Conservation (phyloP, 2,329 filamentous ascomycete species). For the Dryadomyces quercus-mongolicae region DNA sequence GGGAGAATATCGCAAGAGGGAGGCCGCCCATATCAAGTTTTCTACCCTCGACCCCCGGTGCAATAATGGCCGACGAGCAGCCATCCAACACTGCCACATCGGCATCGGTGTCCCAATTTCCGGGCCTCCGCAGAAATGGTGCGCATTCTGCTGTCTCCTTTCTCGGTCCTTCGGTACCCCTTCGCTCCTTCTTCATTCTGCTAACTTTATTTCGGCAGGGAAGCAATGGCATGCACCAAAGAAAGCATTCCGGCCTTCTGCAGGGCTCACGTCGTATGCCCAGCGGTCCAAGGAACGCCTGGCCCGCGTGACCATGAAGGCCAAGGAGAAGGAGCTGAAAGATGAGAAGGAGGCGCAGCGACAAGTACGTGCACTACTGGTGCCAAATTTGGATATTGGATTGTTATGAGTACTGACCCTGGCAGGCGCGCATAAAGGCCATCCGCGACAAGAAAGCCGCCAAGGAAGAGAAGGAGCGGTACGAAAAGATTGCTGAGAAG, state of each 20-base stretch:
- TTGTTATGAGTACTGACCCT: not conserved
- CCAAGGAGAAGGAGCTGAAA: conserved; percentile 90
- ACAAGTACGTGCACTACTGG: conserved; percentile 42
- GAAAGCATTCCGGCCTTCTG: conserved; percentile 71
- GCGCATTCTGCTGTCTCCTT: not conserved
- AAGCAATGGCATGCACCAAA: conserved; percentile 88
- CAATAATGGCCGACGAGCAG: conserved; percentile 30
- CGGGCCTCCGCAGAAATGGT: conserved; percentile 60
- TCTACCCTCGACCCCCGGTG: too few species aligned
- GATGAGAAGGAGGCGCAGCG: conserved; percentile 87
- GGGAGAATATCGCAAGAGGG: too few species aligned
- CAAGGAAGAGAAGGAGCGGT: conserved; percentile 88
- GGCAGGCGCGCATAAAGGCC: conserved; percentile 59
- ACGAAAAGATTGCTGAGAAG: conserved; percentile 88
- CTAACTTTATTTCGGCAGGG: conserved; percentile 36
- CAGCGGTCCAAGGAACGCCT: conserved; percentile 62
- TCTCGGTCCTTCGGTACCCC: not conserved
- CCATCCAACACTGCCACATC: conserved; percentile 22
- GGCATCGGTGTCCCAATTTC: conserved; percentile 23
- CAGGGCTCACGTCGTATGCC: conserved; percentile 67
- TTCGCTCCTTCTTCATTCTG: not conserved
- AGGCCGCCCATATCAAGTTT: not conserved
- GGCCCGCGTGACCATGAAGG: conserved; percentile 66
- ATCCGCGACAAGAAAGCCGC: conserved; percentile 77
- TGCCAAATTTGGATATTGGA: not conserved